Conservation (phyloP, 495 filamentous ascomycete genomes). For the Penicillium psychrofluorescens region DNA sequence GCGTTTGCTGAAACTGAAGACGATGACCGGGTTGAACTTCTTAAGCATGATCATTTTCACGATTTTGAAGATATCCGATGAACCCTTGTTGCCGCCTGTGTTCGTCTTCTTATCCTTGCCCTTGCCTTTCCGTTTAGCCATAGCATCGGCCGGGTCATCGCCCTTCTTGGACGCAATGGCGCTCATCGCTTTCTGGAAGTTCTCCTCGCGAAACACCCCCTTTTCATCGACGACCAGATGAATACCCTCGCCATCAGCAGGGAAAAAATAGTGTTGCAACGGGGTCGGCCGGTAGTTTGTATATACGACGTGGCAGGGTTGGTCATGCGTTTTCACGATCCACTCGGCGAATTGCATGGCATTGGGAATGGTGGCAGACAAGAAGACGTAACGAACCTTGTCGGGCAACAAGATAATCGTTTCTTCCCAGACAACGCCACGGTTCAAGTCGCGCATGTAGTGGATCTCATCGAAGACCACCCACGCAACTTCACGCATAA, state of each 20-base stretch:
- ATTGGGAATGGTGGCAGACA: conserved; percentile 98
- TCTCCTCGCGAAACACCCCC: conserved; percentile 87
- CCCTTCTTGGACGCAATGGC: conserved; percentile 83
- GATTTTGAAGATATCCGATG: conserved; percentile 90
- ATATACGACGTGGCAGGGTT: conserved; percentile 97
- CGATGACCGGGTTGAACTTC: conserved; percentile 93
- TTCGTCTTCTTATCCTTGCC: conserved; percentile 87
- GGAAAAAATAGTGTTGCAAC: conserved; percentile 96
- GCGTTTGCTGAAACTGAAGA: conserved; percentile 98
- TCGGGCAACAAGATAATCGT: conserved; percentile 96
- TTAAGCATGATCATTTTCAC: conserved; percentile 97
- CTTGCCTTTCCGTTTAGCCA: conserved; percentile 71
- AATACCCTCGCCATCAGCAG: conserved; percentile 86
- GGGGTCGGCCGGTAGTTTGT: conserved; percentile 97
- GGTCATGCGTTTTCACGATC: conserved; percentile 93
- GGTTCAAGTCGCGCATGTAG: conserved; percentile 75
- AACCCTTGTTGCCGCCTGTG: conserved; percentile 70
- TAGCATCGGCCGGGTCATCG: conserved; percentile 68
- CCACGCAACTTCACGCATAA: conserved; percentile 98
- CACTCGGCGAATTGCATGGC: conserved; percentile 99
- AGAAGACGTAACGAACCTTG: conserved; percentile 96
- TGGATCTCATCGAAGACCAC: conserved; percentile 98
- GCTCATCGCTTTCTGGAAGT: conserved; percentile 93
- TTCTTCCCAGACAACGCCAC: conserved; percentile 98
- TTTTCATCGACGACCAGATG: conserved; percentile 95